A percentile compares a stretch with the other conserved stretches of the same genome.
These are phyloP conservation scores for Dunaliella salina DNA, from an alignment of 163 green algal genomes.

Conservation along the genomic window DNA sequence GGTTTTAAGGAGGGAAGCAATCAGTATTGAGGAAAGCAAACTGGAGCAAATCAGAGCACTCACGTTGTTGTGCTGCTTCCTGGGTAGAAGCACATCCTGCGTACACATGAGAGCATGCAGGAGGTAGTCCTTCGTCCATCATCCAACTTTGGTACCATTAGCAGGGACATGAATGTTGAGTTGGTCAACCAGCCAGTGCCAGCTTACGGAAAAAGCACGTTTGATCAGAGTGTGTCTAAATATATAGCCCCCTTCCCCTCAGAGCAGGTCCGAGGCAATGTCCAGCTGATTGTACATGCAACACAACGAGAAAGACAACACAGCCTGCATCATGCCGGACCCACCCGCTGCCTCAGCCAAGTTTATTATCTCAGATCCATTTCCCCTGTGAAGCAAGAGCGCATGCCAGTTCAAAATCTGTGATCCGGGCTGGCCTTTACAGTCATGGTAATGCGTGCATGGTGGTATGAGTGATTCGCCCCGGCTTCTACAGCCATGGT, in stretches of 20 bases:
- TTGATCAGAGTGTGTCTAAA: not conserved
- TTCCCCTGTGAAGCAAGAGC: constrained; percentile 46
- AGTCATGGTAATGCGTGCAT: not conserved
- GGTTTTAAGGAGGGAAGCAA: too few relatives aligned
- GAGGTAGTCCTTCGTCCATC: not conserved
- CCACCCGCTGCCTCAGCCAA: constrained; percentile 54
- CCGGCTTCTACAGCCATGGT: not conserved
- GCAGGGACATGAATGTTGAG: not conserved
- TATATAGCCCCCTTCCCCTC: too few relatives aligned
- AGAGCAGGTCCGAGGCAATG: not conserved
- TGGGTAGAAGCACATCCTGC: too few relatives aligned
- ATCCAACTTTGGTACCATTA: not conserved
- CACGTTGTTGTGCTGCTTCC: too few relatives aligned
- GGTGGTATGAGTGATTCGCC: not conserved
- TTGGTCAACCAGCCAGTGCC: not conserved
- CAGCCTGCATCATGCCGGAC: not conserved
- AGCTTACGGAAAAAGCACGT: not conserved
- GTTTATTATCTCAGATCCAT: constrained; percentile 79
- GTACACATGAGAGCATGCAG: too few relatives aligned
- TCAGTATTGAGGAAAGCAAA: too few relatives aligned
- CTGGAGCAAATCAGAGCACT: too few relatives aligned
- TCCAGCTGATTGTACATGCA: not conserved
- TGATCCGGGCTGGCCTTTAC: not conserved
- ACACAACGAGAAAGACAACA: not conserved
- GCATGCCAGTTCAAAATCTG: not conserved